Evolutionary conservation across 2,329 filamentous ascomycete genomes (phyloP), one percentile per base, ranked within the genome.

Genomic region (Mycogone perniciosa): DNA sequence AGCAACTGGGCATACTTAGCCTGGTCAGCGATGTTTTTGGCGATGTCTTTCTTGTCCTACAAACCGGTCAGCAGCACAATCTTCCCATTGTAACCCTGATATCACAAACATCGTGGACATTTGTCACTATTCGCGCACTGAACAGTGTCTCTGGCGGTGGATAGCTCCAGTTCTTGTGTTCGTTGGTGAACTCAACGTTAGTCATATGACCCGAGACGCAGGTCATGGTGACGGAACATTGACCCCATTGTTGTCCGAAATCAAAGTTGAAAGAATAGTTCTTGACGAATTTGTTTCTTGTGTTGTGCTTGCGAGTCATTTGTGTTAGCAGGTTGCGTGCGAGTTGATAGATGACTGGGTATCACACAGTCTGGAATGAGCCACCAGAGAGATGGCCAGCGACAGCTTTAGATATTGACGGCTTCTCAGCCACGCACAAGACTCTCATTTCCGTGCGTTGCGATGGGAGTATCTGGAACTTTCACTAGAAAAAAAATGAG

Each of bases 381-480:
- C 89, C 88, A 45, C 93, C 92, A 31, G 87, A 88, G 30, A 99
- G 79, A 74, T 97, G 92, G 52, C 84, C 81, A 37, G 93, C 89
- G 45, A 99, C 92, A 35, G 92, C 90, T 70, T 93, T 96, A 52
- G 93, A 89, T 56, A 99, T 96, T 39, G 92, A 95, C 34, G 90
- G 90, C 77, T 99, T 80, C 59, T 80, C 77, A 39, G 77, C 77
- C 60, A 80, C 77, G 57, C 77, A 80, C 9, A 80, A 66, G 37
- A 80, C 71, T 60, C 66, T 77, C 70, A 80, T 80, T n/a, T 7
- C 27, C 7, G 31, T 11, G 30, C 26, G 39, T n/a, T 4, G 35
- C n/a, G 35, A n/a, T 9, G 35, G 35, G 20, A 20, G 20, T 20
- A 20, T 20, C 20, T 20, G 20, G 20, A 20, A 35, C 11, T 35